Conservation (phyloP, 164 flowering plant species). For the Protea cynaroides region DNA sequence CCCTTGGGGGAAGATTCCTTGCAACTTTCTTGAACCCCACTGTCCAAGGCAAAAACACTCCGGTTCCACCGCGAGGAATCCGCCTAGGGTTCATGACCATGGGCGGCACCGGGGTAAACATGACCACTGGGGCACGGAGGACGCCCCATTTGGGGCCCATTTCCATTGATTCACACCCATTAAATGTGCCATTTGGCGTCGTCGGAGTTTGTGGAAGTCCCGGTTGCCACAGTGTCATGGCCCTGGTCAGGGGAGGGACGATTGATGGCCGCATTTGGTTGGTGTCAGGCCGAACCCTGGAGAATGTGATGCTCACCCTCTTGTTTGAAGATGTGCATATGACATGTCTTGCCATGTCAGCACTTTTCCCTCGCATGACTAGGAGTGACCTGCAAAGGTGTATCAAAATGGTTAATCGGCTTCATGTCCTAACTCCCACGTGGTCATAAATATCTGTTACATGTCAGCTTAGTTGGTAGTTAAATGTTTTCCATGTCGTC, state of each 20-base stretch:
- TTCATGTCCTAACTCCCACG: too few species aligned
- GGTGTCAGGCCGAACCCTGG: constrained; percentile 48
- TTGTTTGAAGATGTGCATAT: constrained; percentile 68
- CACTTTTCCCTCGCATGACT: constrained; percentile 90
- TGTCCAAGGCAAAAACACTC: constrained; percentile 87
- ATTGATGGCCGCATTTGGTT: constrained; percentile 31
- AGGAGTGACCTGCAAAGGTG: constrained; percentile 60
- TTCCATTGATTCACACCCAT: constrained; percentile 33
- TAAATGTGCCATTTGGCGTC: constrained; percentile 29
- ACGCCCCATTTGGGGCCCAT: constrained; percentile 62
- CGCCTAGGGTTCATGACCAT: constrained; percentile 44
- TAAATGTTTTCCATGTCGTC: too few species aligned
- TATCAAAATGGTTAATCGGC: too few species aligned
- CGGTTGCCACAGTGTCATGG: constrained; percentile 70
- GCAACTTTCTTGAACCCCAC: constrained; percentile 42
- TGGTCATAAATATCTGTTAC: too few species aligned
- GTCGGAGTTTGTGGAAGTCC: constrained; percentile 29
- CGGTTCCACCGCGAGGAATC: constrained; percentile 60
- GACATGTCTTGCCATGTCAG: constrained; percentile 78
- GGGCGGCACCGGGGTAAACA: constrained; percentile 61
- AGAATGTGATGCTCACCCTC: constrained; percentile 76
- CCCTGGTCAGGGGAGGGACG: constrained; percentile 30
- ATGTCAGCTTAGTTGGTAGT: too few species aligned
- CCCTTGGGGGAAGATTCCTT: constrained; percentile 82
- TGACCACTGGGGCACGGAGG: constrained; percentile 51